These are phyloP conservation scores for Trichophyton verrucosum DNA, from an alignment of 2,329 filamentous ascomycete species.

Conservation along the genomic window DNA sequence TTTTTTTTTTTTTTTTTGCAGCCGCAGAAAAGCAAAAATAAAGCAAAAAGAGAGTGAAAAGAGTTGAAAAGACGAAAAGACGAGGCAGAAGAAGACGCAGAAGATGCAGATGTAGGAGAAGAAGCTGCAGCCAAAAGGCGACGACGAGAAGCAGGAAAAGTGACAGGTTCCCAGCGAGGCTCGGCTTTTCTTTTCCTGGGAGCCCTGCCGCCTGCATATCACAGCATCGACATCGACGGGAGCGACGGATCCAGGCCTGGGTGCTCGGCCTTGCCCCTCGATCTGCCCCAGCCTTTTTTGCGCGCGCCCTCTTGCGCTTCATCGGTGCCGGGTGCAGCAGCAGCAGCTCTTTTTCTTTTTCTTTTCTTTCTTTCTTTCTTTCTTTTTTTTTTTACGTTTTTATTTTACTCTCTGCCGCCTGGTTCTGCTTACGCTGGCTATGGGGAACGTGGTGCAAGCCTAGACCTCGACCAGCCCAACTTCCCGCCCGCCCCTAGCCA, in stretches of 20 bases:
- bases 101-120: not conserved
- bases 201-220: not conserved
- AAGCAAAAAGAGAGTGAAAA: not conserved
- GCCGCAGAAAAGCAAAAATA: not conserved
- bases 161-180: not conserved
- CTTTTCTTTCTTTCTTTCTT: too few relatives aligned
- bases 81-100: not conserved
- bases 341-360: too few relatives aligned
- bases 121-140: not conserved
- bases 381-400: too few relatives aligned
- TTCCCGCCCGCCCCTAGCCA: conserved; percentile 2
- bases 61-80: not conserved
- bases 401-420: not conserved
- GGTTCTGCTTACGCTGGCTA: not conserved
- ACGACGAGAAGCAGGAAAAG: not conserved
- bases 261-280: not conserved
- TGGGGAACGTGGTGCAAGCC: conserved; percentile 3
- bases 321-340: too few relatives aligned
- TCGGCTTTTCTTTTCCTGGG: not conserved
- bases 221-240: not conserved
- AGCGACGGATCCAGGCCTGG: not conserved
- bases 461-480: conserved; percentile 2
- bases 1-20: too few relatives aligned
- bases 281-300: too few relatives aligned
- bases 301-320: too few relatives aligned